Conservation (phyloP, 441 rosid genomes). For the Breynia disticha region DNA sequence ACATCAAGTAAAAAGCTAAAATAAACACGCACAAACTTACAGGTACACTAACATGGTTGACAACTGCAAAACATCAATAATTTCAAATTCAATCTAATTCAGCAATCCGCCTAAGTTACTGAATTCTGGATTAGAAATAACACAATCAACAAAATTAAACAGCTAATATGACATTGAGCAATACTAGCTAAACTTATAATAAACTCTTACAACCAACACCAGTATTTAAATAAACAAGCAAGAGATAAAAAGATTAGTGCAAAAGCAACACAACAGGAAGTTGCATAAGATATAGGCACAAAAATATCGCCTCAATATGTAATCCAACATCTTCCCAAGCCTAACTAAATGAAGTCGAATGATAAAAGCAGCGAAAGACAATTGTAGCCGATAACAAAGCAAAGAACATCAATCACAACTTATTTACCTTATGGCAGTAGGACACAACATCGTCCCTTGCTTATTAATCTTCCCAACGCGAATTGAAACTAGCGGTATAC, state of each 20-base stretch:
- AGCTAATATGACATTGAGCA: neutral
- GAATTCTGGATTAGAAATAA: slow-evolving; percentile 6
- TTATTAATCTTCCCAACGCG: slow-evolving; percentile 79
- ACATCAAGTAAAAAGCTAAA: slow-evolving; percentile 2
- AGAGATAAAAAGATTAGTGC: too few species aligned
- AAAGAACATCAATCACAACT: neutral
- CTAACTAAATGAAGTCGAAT: slow-evolving; percentile 3
- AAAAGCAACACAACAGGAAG: too few species aligned
- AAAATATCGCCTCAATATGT: too few species aligned
- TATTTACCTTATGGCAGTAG: slow-evolving; percentile 55
- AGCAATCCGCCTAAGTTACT: slow-evolving; percentile 22
- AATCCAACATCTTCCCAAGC: too few species aligned
- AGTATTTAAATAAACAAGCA: too few species aligned
- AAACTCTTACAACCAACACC: too few species aligned
- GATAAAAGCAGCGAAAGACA: neutral
- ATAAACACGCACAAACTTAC: slow-evolving; percentile 24
- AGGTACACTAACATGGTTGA: slow-evolving; percentile 17
- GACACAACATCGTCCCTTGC: slow-evolving; percentile 57
- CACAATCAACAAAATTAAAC: slow-evolving; percentile 9
- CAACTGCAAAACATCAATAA: slow-evolving; percentile 24
- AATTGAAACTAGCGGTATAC: slow-evolving; percentile 78
- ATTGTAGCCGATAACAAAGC: neutral
- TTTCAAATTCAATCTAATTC: slow-evolving; percentile 18
- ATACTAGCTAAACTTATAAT: too few species aligned
- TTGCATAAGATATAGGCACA: too few species aligned